Percentiles rank a stretch among this genome's conserved stretches.
These are phyloP conservation scores for Verticillium dahliae DNA, from an alignment of 2,329 filamentous ascomycete species.

Conservation along the genomic window DNA sequence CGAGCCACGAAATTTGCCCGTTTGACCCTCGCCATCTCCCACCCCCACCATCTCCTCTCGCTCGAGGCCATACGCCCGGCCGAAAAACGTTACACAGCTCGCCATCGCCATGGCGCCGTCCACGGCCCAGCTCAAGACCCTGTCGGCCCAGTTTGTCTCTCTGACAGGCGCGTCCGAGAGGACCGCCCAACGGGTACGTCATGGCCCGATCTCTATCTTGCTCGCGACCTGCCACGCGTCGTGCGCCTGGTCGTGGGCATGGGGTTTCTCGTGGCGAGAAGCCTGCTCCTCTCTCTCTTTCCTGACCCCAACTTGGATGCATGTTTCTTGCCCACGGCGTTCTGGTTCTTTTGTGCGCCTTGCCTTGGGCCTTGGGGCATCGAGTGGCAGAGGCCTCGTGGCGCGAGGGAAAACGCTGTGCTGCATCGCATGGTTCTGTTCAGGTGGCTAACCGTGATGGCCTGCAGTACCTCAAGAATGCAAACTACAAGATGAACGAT, in stretches of 20 bases:
- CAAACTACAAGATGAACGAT: slow-evolving; percentile 44
- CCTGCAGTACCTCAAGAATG: slow-evolving; percentile 38
- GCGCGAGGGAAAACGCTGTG: background rate
- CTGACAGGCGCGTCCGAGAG: slow-evolving; percentile 37
- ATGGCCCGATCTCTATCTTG: background rate
- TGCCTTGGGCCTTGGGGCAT: background rate
- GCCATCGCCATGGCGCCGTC: slow-evolving; percentile 26
- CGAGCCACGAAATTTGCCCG: background rate
- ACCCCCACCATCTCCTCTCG: too few relatives aligned
- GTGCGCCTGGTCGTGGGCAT: too few relatives aligned
- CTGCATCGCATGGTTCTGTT: background rate
- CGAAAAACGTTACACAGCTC: background rate
- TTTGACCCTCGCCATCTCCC: too few relatives aligned
- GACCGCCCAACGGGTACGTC: slow-evolving; percentile 37
- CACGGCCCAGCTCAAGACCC: slow-evolving; percentile 31
- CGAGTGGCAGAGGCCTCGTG: background rate
- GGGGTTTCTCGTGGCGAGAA: too few relatives aligned
- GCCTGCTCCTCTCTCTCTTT: too few relatives aligned
- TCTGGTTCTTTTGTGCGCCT: too few relatives aligned
- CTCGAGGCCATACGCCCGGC: background rate
- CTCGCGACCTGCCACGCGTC: too few relatives aligned
- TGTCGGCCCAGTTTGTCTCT: slow-evolving; percentile 33
- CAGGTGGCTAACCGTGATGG: background rate
- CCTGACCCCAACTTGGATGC: background rate
- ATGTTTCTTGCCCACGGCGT: too few relatives aligned